Evolutionary conservation across 805 yeast species (phyloP).

Genomic region (Torulaspora delbrueckii): DNA sequence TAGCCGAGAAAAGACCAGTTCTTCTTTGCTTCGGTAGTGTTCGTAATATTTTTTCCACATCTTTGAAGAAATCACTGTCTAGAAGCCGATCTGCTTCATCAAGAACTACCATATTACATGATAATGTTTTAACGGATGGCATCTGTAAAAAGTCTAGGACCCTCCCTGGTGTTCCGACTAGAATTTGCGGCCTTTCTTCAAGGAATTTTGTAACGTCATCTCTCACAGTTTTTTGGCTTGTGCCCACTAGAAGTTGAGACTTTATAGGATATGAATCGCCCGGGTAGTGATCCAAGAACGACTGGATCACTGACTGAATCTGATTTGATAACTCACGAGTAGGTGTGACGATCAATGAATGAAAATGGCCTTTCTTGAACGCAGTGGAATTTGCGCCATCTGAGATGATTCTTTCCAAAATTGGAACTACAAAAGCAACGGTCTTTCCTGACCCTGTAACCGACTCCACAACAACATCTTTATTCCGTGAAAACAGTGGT

Average conservation of each 20-base stretch:
- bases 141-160: constrained; percentile 61
- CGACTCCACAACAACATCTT: constrained; percentile 95
- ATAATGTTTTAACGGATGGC: constrained; percentile 53
- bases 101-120: constrained; percentile 68
- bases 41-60: constrained; percentile 61
- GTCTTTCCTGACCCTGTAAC: constrained; percentile 99
- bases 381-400: constrained; percentile 31
- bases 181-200: constrained; percentile 57
- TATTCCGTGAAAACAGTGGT: constrained; percentile 75
- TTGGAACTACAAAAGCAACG: constrained; percentile 80
- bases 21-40: constrained; percentile 84
- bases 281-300: constrained; percentile 55
- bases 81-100: constrained; percentile 93
- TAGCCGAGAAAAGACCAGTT: constrained; percentile 92
- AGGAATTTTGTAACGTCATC: constrained; percentile 65
- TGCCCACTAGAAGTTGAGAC: constrained; percentile 55
- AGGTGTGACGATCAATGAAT: constrained; percentile 64
- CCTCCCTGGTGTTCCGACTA: constrained; percentile 93
- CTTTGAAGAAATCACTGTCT: constrained; percentile 68
- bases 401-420: constrained; percentile 56
- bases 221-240: constrained; percentile 52
- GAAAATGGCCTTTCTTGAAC: constrained; percentile 58
- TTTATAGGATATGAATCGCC: constrained; percentile 40
- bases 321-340: constrained; percentile 68
- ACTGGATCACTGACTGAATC: constrained; percentile 60